phyloP scores from a whole-genome alignment of 129 eudicot genomes.

The Chrysanthemum makinoi region DNA sequence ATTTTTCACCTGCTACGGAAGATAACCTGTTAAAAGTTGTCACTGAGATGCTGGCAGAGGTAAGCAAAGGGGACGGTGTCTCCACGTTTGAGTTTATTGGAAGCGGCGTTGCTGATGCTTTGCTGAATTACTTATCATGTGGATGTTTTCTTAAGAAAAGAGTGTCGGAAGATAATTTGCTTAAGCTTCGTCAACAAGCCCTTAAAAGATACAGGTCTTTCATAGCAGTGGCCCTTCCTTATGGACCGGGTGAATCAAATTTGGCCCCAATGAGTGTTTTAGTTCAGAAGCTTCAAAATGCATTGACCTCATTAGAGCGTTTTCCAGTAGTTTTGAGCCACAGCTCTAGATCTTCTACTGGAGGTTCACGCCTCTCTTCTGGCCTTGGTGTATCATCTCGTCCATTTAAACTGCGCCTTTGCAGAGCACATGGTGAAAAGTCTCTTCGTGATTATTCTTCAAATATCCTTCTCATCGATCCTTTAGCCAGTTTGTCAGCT shows the following conservation, averaged over 20 bases:
- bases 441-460: constrained; percentile 88
- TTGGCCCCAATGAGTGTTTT: constrained; percentile 60
- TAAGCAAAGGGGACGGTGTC: constrained; percentile 75
- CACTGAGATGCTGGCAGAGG: constrained; percentile 60
- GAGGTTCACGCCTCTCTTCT: constrained; percentile 65
- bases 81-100: constrained; percentile 86
- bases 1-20: constrained; percentile 54
- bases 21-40: constrained; percentile 53
- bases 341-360: constrained; percentile 53
- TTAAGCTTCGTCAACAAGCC: constrained; percentile 67
- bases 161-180: constrained; percentile 46
- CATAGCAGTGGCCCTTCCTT: constrained; percentile 53
- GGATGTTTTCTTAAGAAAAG: constrained; percentile 60
- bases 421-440: constrained; percentile 73
- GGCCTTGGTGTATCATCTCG: constrained; percentile 66
- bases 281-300: constrained; percentile 88
- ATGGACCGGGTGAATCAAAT: constrained; percentile 32
- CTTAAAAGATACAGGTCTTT: constrained; percentile 61
- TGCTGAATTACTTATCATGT: constrained; percentile 69
- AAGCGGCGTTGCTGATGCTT: constrained; percentile 77
- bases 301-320: constrained; percentile 73
- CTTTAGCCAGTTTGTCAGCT: constrained; percentile 77
- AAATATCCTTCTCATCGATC: constrained; percentile 74
- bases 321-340: constrained; percentile 80
- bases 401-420: constrained; percentile 75